Evolutionary conservation across 345 rosid genomes (phyloP).

Genomic region (Salix exigua): DNA sequence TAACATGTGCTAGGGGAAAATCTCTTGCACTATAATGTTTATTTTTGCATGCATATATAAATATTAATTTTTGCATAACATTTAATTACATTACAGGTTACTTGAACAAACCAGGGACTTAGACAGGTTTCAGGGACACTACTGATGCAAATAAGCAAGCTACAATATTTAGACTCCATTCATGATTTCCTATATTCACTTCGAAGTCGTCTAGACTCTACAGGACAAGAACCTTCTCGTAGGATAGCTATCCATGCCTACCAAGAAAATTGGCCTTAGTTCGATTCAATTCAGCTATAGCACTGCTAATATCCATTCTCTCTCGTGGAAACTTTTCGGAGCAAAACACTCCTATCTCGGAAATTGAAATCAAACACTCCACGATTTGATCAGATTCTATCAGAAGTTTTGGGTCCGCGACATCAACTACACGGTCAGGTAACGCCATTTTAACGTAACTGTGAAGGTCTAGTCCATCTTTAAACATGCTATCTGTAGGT

Average conservation of each 20-base stretch:
- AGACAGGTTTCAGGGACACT: too few relatives aligned
- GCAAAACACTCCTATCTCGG: neutral
- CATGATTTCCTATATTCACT: too few relatives aligned
- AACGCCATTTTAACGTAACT: neutral
- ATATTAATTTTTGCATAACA: too few relatives aligned
- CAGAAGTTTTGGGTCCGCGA: neutral
- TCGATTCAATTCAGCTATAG: neutral
- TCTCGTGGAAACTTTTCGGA: neutral
- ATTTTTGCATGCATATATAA: too few relatives aligned
- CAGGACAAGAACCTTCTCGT: too few relatives aligned
- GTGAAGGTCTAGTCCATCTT: neutral
- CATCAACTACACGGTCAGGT: neutral
- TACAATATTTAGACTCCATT: too few relatives aligned
- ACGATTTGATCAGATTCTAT: neutral
- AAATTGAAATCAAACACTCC: neutral
- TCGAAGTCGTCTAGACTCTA: too few relatives aligned
- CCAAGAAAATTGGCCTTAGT: neutral
- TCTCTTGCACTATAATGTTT: too few relatives aligned
- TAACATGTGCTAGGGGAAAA: too few relatives aligned
- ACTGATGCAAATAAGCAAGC: too few relatives aligned
- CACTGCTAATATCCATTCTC: neutral
- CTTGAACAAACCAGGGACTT: too few relatives aligned
- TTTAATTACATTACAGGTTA: too few relatives aligned
- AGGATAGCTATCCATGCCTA: neutral
- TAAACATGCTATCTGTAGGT: conserved; percentile 15